These are phyloP conservation scores for Ophiobolus disseminans DNA, from an alignment of 2,329 filamentous ascomycete species.

Conservation along the genomic window DNA sequence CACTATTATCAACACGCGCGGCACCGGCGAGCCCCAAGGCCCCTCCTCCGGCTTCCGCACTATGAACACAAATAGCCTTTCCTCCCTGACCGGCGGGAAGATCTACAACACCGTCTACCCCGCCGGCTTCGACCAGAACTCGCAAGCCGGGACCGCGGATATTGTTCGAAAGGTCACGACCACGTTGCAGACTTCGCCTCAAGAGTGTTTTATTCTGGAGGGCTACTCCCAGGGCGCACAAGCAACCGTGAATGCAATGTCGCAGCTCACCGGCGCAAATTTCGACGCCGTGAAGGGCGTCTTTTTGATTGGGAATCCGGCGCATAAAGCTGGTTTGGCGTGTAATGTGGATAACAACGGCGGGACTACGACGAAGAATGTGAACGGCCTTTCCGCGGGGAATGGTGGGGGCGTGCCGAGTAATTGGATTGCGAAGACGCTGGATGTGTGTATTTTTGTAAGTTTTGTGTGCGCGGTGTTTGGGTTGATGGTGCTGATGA, in stretches of 20 bases:
- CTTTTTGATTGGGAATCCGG: conserved; percentile 45
- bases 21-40: conserved; percentile 26
- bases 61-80: conserved; percentile 41
- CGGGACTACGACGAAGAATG: conserved; percentile 41
- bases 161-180: conserved; percentile 44
- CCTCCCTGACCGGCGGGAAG: conserved; percentile 38
- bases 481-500: neutral
- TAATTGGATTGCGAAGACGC: conserved; percentile 46
- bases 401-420: conserved; percentile 24
- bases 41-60: conserved; percentile 37
- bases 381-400: conserved; percentile 29
- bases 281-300: conserved; percentile 49
- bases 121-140: conserved; percentile 37
- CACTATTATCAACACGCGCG: conserved; percentile 34
- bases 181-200: conserved; percentile 29
- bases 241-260: conserved; percentile 45
- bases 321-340: conserved; percentile 39
- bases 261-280: conserved; percentile 37
- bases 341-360: conserved; percentile 49
- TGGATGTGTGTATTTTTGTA: conserved; percentile 47
- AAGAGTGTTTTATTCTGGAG: conserved; percentile 47
- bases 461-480: conserved; percentile 9
- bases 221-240: conserved; percentile 49
- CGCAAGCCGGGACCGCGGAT: conserved; percentile 34
- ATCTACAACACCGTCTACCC: conserved; percentile 48